Base-by-base conservation (phyloP, 192 early-diverging fungal species). In the Rhizoclosmatium globosum region DNA sequence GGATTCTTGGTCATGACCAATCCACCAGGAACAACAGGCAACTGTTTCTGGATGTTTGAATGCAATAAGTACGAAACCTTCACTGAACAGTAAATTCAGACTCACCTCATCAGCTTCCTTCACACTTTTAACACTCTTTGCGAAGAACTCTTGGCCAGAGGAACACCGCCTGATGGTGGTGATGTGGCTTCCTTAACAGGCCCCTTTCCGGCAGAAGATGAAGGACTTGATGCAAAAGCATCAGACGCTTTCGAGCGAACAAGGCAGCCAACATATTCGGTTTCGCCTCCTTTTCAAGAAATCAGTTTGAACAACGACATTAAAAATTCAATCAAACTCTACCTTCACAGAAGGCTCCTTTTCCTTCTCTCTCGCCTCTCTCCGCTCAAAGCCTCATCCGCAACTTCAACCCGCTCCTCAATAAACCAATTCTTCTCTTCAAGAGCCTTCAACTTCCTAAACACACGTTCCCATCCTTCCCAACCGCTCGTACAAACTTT, bases 401-500 rank as follows among this genome's bases (percentile, higher is more conserved):
- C 21, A 6, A 17, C 21, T 45, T 44, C 23, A 2, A 74, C 59
- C 59, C n/a, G 11, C 46, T 61, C 45, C 39, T 74, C 47, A 2
- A 62, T 2, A 1, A 21, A 17, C 39, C 11, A 11, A 6, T 11
- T 61, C 61, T 74, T 74, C 6, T 59, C 42, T 41, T 62, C 72
- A 9, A 74, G 38, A 9, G 17, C 4, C n/a, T 7, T 58, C 72
- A 74, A 42, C 44, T 74, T 74, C 38, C 72, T 43, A 38, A 62
- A 9, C 1, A 56, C 72, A 1, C 70, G 47, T 57, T 72, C 70
- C 70, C 66, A 68, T 68, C 45, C 57, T 45, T 31, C 31, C 31
- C 38, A 68, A 44, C 31, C 69, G 69, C 7, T 71, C 48, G 47
- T 71, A 11, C 72, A 61, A n/a, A n/a, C 58, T 39, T n/a, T 57